phyloP scores from a whole-genome alignment of 2,329 filamentous ascomycete species.

The Aciculosporium take region DNA sequence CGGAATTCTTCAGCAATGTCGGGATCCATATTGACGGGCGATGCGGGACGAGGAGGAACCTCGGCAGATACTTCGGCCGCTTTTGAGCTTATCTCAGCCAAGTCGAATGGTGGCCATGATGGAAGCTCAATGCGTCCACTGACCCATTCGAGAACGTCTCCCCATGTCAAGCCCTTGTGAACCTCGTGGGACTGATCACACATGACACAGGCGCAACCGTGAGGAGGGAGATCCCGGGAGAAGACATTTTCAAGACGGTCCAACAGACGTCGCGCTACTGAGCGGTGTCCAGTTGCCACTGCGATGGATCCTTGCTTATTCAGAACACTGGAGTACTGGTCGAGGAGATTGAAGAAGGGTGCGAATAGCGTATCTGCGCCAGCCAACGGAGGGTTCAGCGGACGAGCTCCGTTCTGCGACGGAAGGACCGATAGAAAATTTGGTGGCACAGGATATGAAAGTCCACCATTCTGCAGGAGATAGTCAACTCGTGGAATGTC shows the following conservation, averaged over 20 bases:
- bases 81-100: constrained; percentile 47
- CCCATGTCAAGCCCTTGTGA: constrained; percentile 73
- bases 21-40: constrained; percentile 66
- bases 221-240: constrained; percentile 73
- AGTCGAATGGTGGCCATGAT: constrained; percentile 74
- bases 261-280: constrained; percentile 76
- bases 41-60: constrained; percentile 39
- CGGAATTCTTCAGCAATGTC: constrained; percentile 89
- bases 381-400: constrained; percentile 48
- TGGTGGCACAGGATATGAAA: constrained; percentile 57
- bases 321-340: constrained; percentile 75
- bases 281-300: constrained; percentile 88
- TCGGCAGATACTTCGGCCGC: constrained; percentile 49
- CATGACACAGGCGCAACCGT: constrained; percentile 77
- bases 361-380: constrained; percentile 65
- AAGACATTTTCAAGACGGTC: constrained; percentile 92
- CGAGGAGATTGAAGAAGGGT: constrained; percentile 67
- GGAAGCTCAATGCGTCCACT: constrained; percentile 79
- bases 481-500: constrained; percentile 81
- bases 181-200: constrained; percentile 51
- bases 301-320: constrained; percentile 76
- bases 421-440: constrained; percentile 55
- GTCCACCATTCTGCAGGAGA: constrained; percentile 73
- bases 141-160: constrained; percentile 85
- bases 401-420: constrained; percentile 38